Conservation (phyloP, 768 basidiomycete species). For the Piloderma croceum region DNA sequence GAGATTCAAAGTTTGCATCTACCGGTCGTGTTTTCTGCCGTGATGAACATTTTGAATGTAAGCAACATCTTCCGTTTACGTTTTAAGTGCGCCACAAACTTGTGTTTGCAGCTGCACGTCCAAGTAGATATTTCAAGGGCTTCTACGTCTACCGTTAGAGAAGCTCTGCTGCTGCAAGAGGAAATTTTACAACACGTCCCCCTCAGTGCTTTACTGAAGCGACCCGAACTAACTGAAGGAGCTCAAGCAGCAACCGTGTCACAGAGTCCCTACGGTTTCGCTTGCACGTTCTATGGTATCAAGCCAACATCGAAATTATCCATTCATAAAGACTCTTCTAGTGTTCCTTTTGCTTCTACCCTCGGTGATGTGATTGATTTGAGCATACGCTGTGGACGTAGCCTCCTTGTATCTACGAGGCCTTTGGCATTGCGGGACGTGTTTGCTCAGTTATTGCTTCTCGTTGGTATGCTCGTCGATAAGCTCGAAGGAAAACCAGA, state of each 20-base stretch:
- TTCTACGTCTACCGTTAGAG: constrained; percentile 32
- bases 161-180: constrained; percentile 45
- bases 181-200: constrained; percentile 49
- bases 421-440: constrained; percentile 39
- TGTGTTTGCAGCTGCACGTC: constrained; percentile 29
- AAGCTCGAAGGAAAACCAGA: constrained; percentile 32
- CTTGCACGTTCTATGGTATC: constrained; percentile 58
- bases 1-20: constrained; percentile 78
- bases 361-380: constrained; percentile 52
- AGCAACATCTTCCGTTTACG: constrained; percentile 15
- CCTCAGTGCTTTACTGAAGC: constrained; percentile 43
- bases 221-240: constrained; percentile 40
- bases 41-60: constrained; percentile 63
- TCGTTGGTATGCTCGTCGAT: constrained; percentile 47
- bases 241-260: constrained; percentile 25
- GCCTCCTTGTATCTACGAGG: constrained; percentile 28
- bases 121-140: constrained; percentile 30
- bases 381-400: constrained; percentile 39
- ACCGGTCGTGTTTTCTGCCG: constrained; percentile 68
- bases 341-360: constrained; percentile 49
- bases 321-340: constrained; percentile 21
- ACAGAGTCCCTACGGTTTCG: constrained; percentile 47
- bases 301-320: constrained; percentile 18
- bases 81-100: constrained; percentile 2
- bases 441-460: constrained; percentile 43